Evolutionary conservation across 768 basidiomycete genomes (phyloP), one percentile per base, ranked within the genome.

Genomic region (Pleurotus platypus): DNA sequence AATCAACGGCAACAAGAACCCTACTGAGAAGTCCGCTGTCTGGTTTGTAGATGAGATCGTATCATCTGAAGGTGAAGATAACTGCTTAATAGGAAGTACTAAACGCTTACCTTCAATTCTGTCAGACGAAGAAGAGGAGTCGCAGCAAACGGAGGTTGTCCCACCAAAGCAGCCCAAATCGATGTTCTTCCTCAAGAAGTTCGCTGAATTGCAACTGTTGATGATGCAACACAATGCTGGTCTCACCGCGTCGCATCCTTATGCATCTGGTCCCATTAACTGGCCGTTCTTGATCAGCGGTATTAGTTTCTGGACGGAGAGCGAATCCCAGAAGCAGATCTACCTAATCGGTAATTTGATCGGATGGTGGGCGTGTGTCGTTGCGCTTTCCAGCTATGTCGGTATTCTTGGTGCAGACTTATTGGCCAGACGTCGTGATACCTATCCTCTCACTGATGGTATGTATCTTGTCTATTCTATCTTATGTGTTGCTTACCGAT

Each of bases 141-240:
- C 73, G 38, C 78, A 83, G 57, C 81, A 84, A n/a, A 77, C 75
- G 22, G 78, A 72, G 55, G 72, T 78, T 27, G 69, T 70, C 12
- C 79, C 80, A 20, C 64, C 75, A 11, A 94, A 90, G 68, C 75
- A 82, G 55, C 89, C 92, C 16, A 94, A 91, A 74, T 77, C 75
- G 53, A 81, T 94, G 77, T 90, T 86, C 70, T 99, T 99, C 75
- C 91, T 99, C 80, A 88, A 79, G 70, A 98, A 99, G 73, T 98
- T 95, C 65, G 83, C 77, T 26, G 96, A 99, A 70, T 76, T 98
- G 30, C 97, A 99, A 66, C 73, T 96, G 45, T 76, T 96, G 56
- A 98, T 98, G 96, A 74, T 98, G 62, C 94, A 97, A 68, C 97
- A 99, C 76, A 99, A 99, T 65, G 95, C 97, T n/a, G 97, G 94